phyloP scores from a whole-genome alignment of 345 rosid genomes.

The Raphanus sativus region DNA sequence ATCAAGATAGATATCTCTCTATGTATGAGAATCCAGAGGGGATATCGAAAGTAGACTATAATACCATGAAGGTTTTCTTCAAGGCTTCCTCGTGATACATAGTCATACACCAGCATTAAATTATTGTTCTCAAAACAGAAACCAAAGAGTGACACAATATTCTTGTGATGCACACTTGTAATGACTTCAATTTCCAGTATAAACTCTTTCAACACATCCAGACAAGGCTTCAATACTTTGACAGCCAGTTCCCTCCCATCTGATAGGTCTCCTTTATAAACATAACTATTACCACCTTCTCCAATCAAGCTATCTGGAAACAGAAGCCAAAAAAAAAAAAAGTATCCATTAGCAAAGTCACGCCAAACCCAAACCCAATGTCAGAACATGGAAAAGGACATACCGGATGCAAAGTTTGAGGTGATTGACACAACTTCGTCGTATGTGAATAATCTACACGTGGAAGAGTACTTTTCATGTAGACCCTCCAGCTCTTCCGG shows the following conservation, averaged over 20 bases:
- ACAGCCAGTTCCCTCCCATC: conserved; percentile 94
- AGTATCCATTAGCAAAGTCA: conserved; percentile 13
- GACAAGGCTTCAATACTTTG: conserved; percentile 78
- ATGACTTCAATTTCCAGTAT: conserved; percentile 76
- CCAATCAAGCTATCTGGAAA: conserved; percentile 86
- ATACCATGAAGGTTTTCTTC: conserved; percentile 93
- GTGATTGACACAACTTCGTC: conserved; percentile 75
- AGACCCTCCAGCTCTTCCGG: conserved; percentile 67
- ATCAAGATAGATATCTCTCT: conserved; percentile 10
- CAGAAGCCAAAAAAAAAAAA: conserved; percentile 2
- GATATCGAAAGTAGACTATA: conserved; percentile 17
- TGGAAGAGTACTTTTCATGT: conserved; percentile 67
- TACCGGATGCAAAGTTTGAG: conserved; percentile 68
- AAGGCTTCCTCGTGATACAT: conserved; percentile 88
- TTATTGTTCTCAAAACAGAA: conserved; percentile 73
- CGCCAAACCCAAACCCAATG: conserved; percentile 16
- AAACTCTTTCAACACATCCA: conserved; percentile 65
- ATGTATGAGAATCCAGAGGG: conserved; percentile 16
- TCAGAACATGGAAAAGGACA: conserved; percentile 20
- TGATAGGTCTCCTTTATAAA: conserved; percentile 76
- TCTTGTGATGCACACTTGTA: conserved; percentile 73
- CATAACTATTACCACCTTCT: conserved; percentile 90
- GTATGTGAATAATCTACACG: conserved; percentile 77
- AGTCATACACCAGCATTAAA: conserved; percentile 75
- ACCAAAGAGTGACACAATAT: conserved; percentile 77